Evolutionary conservation across 1,284 basidiomycete genomes (phyloP), one percentile per base, ranked within the genome.

Genomic region (Boletus sp.): DNA sequence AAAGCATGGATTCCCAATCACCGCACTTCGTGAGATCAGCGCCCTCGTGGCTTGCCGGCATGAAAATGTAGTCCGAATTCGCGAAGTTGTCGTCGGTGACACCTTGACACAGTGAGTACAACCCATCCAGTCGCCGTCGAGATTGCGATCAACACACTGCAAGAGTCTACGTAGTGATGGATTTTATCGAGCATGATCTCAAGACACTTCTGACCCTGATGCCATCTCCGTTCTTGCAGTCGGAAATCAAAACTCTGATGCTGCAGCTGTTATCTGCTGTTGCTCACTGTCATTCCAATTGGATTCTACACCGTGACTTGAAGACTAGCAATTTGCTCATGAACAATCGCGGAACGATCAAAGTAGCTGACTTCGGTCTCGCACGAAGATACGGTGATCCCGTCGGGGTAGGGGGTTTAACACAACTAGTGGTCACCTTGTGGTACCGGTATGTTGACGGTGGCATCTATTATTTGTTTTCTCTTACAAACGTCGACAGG

Each of bases 151-250:
- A 61, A 53, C 42, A 50, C 39, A 55, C 57, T 56, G 54, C 52
- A 74, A 94, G 92, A 74, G 92, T 98, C 46, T 99, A 94, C 70
- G 93, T 99, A 53, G 94, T 97, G 26, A 98, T 98, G 94, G 95
- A 98, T 62, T 99, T 99, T 64, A 94, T 99, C 64, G 96, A 99
- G 69, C 96, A 99, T 68, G 95, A 99, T 67, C 84, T 99, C 64
- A 99, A 99, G 71, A 91, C 94, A 2, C 78, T 99, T 42, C 77
- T 99, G 46, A 89, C 87, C 10, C 75, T 91, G 53, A 97, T 97
- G 93, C 90, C 92, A 1, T 81, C 87, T 32, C 93, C 95, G 0
- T 99, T 99, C 71, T 72, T 97, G 23, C 92, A 94, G 66, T 96
- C 93, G 30, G 96, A 99, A 71, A 89, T 98, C 72, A 99, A 99